Evolutionary conservation across 1,139 yeast genomes (phyloP), one percentile per base, ranked within the genome.

Genomic region (Suhomyces atakaporum): DNA sequence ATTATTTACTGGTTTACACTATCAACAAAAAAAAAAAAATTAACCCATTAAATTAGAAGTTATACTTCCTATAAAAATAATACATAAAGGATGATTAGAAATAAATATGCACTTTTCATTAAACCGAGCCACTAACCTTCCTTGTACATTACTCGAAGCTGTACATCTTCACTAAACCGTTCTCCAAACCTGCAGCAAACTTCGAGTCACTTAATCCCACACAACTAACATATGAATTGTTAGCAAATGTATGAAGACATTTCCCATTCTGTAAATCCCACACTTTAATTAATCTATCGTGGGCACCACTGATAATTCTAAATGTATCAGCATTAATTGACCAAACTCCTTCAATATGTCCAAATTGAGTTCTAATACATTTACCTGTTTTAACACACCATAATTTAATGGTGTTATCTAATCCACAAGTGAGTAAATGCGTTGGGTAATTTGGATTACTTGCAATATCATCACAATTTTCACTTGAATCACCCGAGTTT

Each of bases 301-400:
- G 97, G 1, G 96, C 92, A 2, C 97, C 97, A 54, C 94, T 82
- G 12, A 90, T 86, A 29, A 92, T 85, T 47, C 98, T 75, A 70
- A 92, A 92, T 28, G 92, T 89, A 64, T 92, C 97, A 0, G 97
- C 95, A 12, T 92, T 88, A 42, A 92, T 84, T 27, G 92, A 87
- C 97, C 97, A 90, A 13, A 92, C 96, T 13, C 97, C 97, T 61
- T 92, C 97, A 37, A 90, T 88, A 55, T 92, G 98, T 5, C 98
- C 98, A 63, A 90, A 90, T 58, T 92, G 90, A 0, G 98, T 90
- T 40, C 97, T 73, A 13, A 88, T 79, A 54, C 97, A 90, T 58
- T 79, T 79, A 3, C 97, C 97, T 0, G 94, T 78, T 44, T 73
- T 71, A 23, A 89, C 83, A 51, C 89, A 95, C 97, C 97, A 92